A percentile compares a stretch with the other conserved stretches of the same genome.
phyloP scores from a whole-genome alignment of 768 basidiomycete species.

The Asterophora lycoperdoides region DNA sequence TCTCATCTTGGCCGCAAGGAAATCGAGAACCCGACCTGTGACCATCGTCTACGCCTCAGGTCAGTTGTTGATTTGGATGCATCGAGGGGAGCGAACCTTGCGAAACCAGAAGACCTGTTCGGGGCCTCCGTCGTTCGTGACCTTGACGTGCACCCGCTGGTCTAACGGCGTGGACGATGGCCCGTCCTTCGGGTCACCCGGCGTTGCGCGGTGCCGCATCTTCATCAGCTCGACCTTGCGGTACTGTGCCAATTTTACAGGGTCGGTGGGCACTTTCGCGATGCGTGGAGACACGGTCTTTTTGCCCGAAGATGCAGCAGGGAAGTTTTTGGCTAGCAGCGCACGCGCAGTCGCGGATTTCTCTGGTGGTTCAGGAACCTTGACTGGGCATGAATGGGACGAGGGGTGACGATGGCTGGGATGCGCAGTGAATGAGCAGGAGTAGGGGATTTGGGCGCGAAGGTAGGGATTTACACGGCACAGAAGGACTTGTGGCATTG shows the following conservation, averaged over 20 bases:
- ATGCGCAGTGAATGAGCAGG: conserved; percentile 10
- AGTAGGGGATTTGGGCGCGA: conserved; percentile 2
- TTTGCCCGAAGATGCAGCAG: conserved; percentile 21
- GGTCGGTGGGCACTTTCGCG: conserved; percentile 40
- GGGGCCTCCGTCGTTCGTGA: conserved; percentile 26
- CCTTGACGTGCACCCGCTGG: conserved; percentile 57
- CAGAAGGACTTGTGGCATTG: conserved; percentile 60
- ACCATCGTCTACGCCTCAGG: conserved; percentile 41
- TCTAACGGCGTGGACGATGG: conserved; percentile 41
- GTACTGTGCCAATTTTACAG: conserved; percentile 49
- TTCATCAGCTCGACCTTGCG: conserved; percentile 66
- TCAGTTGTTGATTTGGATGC: background rate
- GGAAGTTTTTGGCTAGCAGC: conserved; percentile 52
- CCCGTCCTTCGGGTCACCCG: conserved; percentile 58
- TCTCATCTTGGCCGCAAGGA: conserved; percentile 31
- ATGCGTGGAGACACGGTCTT: conserved; percentile 18
- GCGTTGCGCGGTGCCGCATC: conserved; percentile 65
- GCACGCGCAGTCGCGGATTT: conserved; percentile 48
- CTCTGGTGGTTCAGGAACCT: conserved; percentile 13
- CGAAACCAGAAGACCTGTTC: conserved; percentile 64
- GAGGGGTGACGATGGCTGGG: conserved; percentile 63
- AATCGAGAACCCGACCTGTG: conserved; percentile 61
- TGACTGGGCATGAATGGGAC: conserved; percentile 51
- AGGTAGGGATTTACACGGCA: conserved; percentile 40
- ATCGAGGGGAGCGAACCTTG: conserved; percentile 44